Conservation (phyloP, 306 rosid genomes). For the Spatholobus suberectus region DNA sequence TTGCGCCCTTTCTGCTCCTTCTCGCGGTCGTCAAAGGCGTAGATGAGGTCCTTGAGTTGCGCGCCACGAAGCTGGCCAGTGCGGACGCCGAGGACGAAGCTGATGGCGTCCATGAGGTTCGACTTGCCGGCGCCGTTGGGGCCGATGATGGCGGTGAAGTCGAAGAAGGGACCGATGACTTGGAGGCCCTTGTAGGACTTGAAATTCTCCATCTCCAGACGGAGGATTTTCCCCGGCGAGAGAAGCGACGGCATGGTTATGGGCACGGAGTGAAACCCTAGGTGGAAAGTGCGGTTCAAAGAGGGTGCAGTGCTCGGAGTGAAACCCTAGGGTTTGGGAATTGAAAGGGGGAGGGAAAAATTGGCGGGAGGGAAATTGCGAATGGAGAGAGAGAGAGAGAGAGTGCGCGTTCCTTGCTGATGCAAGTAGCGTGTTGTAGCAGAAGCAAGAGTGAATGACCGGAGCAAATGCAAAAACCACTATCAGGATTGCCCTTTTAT, state of each 20-base stretch:
- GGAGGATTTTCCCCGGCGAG: conserved; percentile 85
- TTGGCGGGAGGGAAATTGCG: conserved; percentile 32
- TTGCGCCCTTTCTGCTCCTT: conserved; percentile 89
- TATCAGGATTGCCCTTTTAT: background rate
- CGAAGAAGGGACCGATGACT: conserved; percentile 87
- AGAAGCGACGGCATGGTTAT: conserved; percentile 78
- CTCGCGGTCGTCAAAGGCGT: conserved; percentile 88
- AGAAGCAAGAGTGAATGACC: background rate
- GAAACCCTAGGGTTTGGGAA: conserved; percentile 44
- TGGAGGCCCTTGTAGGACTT: conserved; percentile 94
- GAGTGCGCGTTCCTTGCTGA: background rate
- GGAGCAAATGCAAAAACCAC: too few species aligned
- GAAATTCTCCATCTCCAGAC: conserved; percentile 92
- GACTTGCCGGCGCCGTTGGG: conserved; percentile 99
- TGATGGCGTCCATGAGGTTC: conserved; percentile 98
- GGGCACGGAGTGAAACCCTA: conserved; percentile 38
- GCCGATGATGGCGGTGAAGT: conserved; percentile 95
- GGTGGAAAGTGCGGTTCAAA: background rate
- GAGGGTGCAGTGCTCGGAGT: background rate
- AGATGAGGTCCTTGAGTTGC: conserved; percentile 90
- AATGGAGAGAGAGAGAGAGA: background rate
- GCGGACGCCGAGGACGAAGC: conserved; percentile 97
- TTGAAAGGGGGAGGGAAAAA: background rate
- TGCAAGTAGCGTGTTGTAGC: too few species aligned
- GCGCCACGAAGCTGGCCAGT: conserved; percentile 98